Percentiles rank a stretch among this genome's conserved stretches.
phyloP scores from a whole-genome alignment of 257 asterid genomes.

The Prunella vulgaris region DNA sequence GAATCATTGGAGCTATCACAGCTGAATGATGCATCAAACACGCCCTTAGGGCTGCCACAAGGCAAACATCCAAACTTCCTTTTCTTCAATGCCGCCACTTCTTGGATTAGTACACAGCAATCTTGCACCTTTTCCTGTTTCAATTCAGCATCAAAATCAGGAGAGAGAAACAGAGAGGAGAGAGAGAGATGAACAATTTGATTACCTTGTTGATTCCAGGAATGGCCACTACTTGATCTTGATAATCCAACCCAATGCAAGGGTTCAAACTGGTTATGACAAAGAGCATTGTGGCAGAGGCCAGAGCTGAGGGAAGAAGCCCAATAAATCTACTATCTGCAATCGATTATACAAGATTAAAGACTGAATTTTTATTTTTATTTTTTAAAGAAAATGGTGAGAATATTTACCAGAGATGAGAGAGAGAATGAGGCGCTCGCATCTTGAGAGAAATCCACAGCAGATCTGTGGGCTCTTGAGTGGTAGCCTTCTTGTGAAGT shows the following conservation, averaged over 20 bases:
- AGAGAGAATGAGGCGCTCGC: conserved; percentile 45
- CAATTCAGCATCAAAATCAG: neutral
- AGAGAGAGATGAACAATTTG: neutral
- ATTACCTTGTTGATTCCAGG: conserved; percentile 71
- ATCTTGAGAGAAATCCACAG: conserved; percentile 41
- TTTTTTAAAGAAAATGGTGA: neutral
- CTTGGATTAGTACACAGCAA: conserved; percentile 43
- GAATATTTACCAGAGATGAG: conserved; percentile 35
- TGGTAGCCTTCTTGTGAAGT: conserved; percentile 38
- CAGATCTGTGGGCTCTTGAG: conserved; percentile 28
- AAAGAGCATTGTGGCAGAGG: conserved; percentile 68
- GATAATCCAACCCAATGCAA: conserved; percentile 44
- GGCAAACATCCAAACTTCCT: conserved; percentile 50
- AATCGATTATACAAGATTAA: no score
- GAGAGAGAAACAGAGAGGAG: neutral
- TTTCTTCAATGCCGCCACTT: conserved; percentile 42
- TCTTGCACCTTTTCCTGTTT: conserved; percentile 54
- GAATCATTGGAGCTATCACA: conserved; percentile 51
- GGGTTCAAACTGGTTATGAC: conserved; percentile 52
- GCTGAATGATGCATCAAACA: conserved; percentile 54
- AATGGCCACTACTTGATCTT: conserved; percentile 48
- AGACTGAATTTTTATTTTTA: no score
- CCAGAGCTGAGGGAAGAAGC: conserved; percentile 68
- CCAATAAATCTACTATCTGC: conserved; percentile 63
- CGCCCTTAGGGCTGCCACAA: conserved; percentile 63